These are phyloP conservation scores for Capsella bursapastoris DNA, from an alignment of 345 rosid species.

Conservation along the genomic window DNA sequence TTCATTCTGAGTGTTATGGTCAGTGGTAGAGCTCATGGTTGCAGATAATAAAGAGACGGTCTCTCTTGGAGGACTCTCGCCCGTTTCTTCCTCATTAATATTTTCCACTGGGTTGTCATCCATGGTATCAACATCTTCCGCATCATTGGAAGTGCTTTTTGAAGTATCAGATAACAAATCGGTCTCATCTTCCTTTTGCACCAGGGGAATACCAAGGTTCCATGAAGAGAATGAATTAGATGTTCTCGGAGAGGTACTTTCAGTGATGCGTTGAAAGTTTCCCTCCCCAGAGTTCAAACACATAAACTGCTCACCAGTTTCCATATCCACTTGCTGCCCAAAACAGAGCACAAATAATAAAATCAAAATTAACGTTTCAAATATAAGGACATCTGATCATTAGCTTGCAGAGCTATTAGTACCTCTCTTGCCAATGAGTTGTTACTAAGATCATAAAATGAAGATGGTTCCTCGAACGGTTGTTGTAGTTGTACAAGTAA, in stretches of 20 bases:
- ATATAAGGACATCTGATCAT: conserved; percentile 4
- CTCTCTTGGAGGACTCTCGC: conserved; percentile 45
- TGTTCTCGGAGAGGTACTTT: conserved; percentile 52
- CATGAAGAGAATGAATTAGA: conserved; percentile 53
- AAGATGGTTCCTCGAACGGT: conserved; percentile 61
- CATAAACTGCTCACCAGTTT: conserved; percentile 54
- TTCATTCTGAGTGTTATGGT: conserved; percentile 27
- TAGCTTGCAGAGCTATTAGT: conserved; percentile 22
- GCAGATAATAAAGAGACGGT: conserved; percentile 28
- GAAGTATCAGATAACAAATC: conserved; percentile 54
- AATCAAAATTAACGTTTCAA: neutral
- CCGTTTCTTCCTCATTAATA: conserved; percentile 39
- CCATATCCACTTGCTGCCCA: conserved; percentile 59
- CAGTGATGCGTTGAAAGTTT: conserved; percentile 53
- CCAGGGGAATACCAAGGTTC: conserved; percentile 54
- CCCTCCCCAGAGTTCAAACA: conserved; percentile 61
- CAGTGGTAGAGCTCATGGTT: conserved; percentile 36
- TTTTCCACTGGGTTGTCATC: conserved; percentile 37
- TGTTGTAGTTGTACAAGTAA: conserved; percentile 63
- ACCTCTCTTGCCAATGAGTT: conserved; percentile 68
- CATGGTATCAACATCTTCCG: conserved; percentile 62
- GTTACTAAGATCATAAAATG: conserved; percentile 62
- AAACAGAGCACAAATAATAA: conserved; percentile 14
- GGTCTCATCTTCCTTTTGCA: conserved; percentile 49
- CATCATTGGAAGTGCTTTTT: conserved; percentile 52